Percentiles rank a stretch among this genome's conserved stretches.
phyloP scores from a whole-genome alignment of 345 rosid species.

The Ceriops decandra region DNA sequence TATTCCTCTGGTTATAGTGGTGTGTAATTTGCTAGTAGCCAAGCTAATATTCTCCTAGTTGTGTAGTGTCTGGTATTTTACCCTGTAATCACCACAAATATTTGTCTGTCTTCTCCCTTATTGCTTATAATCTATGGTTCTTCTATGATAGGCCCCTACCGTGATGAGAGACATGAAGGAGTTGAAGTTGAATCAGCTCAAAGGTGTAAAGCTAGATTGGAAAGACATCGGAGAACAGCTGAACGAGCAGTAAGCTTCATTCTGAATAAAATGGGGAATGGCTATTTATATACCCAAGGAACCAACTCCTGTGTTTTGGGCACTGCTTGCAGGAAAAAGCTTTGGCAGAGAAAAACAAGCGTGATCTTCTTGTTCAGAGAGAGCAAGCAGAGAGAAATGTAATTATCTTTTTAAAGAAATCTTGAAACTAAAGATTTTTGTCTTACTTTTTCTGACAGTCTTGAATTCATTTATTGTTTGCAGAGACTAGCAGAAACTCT shows the following conservation, averaged over 20 bases:
- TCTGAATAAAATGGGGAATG: neutral
- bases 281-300: neutral
- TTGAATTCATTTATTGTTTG: constrained; percentile 21
- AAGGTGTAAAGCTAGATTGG: constrained; percentile 89
- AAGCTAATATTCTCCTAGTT: neutral
- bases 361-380: constrained; percentile 81
- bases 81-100: neutral
- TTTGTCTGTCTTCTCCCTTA: neutral
- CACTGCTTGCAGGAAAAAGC: constrained; percentile 76
- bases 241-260: constrained; percentile 65
- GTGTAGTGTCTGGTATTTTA: neutral
- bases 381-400: constrained; percentile 92
- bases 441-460: constrained; percentile 8
- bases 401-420: constrained; percentile 13
- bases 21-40: constrained; percentile 21
- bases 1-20: constrained; percentile 46
- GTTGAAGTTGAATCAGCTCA: constrained; percentile 87
- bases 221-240: constrained; percentile 85
- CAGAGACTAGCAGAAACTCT: constrained; percentile 89
- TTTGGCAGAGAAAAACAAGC: constrained; percentile 89
- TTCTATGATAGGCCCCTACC: constrained; percentile 25
- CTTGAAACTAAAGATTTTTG: constrained; percentile 1
- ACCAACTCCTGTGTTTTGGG: constrained; percentile 14
- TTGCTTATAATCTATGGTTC: constrained; percentile 14
- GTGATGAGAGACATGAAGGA: constrained; percentile 38